Conservation (phyloP, 139 green algal genomes). For the Micractinium sp. region DNA sequence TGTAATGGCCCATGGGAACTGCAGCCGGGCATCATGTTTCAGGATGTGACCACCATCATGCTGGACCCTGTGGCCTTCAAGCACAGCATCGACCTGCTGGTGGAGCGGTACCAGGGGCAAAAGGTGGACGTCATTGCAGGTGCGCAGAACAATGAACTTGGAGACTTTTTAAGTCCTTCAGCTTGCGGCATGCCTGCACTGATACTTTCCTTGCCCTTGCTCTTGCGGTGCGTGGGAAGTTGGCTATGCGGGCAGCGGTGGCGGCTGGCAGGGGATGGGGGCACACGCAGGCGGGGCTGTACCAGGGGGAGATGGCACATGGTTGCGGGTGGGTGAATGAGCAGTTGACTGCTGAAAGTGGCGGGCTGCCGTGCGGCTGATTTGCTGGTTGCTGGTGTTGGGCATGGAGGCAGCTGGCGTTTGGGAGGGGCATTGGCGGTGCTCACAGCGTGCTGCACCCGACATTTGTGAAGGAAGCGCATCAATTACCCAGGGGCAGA, state of each 20-base stretch:
- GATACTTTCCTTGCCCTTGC: too few species aligned
- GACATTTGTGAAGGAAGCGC: background rate
- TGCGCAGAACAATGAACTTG: conserved; percentile 34
- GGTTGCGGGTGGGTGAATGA: too few species aligned
- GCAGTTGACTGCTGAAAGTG: background rate
- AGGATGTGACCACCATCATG: conserved; percentile 95
- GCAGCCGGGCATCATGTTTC: conserved; percentile 92
- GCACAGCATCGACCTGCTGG: conserved; percentile 83
- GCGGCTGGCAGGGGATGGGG: too few species aligned
- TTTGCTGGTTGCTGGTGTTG: too few species aligned
- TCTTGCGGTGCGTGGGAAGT: too few species aligned
- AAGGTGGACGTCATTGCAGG: conserved; percentile 89
- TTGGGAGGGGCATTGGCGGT: background rate
- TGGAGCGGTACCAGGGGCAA: conserved; percentile 77
- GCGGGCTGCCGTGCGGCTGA: too few species aligned
- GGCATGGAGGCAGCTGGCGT: too few species aligned
- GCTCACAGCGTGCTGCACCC: background rate
- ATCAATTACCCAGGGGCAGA: background rate
- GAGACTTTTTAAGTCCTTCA: background rate
- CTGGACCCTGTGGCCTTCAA: conserved; percentile 90
- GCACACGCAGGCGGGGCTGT: too few species aligned
- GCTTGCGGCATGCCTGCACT: too few species aligned
- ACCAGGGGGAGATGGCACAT: too few species aligned
- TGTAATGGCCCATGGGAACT: background rate
- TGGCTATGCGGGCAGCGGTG: too few species aligned